phyloP scores from a whole-genome alignment of 1,139 yeast species.

The Taphrina communis region DNA sequence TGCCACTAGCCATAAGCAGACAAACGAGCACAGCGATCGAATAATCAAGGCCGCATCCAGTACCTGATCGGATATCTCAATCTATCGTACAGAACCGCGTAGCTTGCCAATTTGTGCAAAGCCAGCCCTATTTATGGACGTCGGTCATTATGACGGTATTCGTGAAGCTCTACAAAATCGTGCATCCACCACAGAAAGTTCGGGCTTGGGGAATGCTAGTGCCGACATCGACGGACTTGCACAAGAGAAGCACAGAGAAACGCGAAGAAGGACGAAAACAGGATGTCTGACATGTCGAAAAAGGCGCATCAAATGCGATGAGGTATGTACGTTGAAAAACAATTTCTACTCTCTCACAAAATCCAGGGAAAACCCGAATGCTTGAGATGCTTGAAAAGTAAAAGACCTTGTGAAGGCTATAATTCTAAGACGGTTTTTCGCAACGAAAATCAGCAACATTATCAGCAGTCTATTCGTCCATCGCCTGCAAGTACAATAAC shows the following conservation, averaged over 20 bases:
- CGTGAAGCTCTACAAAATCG: not conserved
- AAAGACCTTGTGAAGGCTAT: constrained; percentile 47
- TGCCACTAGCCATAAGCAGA: not conserved
- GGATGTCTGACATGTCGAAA: constrained; percentile 50
- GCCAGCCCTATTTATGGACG: not conserved
- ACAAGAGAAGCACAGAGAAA: constrained; percentile 41
- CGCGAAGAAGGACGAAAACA: constrained; percentile 48
- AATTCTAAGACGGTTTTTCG: constrained; percentile 42
- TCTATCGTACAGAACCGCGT: too few species aligned
- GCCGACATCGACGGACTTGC: not conserved
- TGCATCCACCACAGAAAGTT: not conserved
- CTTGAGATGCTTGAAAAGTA: constrained; percentile 47
- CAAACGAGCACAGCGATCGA: too few species aligned
- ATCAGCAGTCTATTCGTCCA: constrained; percentile 35
- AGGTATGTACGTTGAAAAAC: constrained; percentile 29
- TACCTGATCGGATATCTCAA: too few species aligned
- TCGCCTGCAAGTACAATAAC: constrained; percentile 15
- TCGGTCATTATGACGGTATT: not conserved
- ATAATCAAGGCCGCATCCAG: too few species aligned
- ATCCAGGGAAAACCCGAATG: constrained; percentile 47
- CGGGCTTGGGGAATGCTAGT: not conserved
- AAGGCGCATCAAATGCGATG: constrained; percentile 49
- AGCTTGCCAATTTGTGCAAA: not conserved
- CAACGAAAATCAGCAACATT: constrained; percentile 28
- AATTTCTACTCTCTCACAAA: not conserved